Conservation (phyloP, 345 rosid genomes). For the Salix purpurea region DNA sequence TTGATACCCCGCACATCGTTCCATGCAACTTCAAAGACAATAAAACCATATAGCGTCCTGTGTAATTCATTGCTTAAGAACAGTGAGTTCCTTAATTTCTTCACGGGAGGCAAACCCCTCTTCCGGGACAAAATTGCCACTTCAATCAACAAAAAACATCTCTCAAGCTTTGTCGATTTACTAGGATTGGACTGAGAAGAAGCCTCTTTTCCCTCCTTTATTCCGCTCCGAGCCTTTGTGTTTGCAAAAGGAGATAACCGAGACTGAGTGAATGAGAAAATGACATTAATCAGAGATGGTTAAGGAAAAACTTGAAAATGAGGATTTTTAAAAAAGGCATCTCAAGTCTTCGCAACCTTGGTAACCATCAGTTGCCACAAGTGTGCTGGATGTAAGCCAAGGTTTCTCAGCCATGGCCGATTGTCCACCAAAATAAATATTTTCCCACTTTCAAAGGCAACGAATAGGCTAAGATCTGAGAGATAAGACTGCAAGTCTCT, state of each 20-base stretch:
- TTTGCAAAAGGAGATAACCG: slow-evolving; percentile 97
- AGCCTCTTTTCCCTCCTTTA: slow-evolving; percentile 34
- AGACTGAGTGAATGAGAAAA: slow-evolving; percentile 51
- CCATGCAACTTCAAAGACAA: slow-evolving; percentile 89
- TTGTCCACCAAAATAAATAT: slow-evolving; percentile 89
- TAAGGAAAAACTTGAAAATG: background rate
- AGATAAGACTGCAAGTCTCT: slow-evolving; percentile 97
- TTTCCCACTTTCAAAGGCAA: slow-evolving; percentile 74
- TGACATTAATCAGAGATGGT: slow-evolving; percentile 6
- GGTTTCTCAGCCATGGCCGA: slow-evolving; percentile 72
- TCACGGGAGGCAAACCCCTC: slow-evolving; percentile 56
- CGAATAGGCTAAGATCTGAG: slow-evolving; percentile 76
- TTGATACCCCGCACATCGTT: slow-evolving; percentile 77
- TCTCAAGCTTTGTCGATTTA: slow-evolving; percentile 40
- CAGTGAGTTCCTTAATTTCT: slow-evolving; percentile 60
- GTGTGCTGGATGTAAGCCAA: slow-evolving; percentile 62
- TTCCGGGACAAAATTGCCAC: slow-evolving; percentile 54
- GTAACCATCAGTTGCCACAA: slow-evolving; percentile 98
- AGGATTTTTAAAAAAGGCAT: background rate
- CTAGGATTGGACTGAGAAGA: slow-evolving; percentile 26
- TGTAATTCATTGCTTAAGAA: slow-evolving; percentile 60
- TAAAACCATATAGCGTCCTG: slow-evolving; percentile 78
- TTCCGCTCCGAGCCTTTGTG: slow-evolving; percentile 54
- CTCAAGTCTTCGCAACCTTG: slow-evolving; percentile 51
- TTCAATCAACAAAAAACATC: slow-evolving; percentile 69